Evolutionary conservation across 495 filamentous ascomycete genomes (phyloP).

Genomic region (Penicillium samsonianum): DNA sequence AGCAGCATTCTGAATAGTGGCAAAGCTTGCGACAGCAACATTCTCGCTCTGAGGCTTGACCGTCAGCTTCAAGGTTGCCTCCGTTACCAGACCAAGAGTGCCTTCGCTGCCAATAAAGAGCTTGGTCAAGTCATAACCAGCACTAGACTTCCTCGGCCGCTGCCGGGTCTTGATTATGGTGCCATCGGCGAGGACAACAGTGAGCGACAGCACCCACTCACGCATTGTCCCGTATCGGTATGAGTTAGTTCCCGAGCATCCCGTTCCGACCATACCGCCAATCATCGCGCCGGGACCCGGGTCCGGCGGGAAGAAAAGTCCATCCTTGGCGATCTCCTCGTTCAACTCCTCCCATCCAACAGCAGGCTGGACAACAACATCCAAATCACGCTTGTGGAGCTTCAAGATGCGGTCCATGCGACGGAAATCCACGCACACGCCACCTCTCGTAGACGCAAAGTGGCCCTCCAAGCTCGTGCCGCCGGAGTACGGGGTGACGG

Average conservation of each 20-base stretch:
- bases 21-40: slow-evolving; percentile 64
- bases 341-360: slow-evolving; percentile 66
- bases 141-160: slow-evolving; percentile 64
- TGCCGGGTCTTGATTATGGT: slow-evolving; percentile 66
- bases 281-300: slow-evolving; percentile 69
- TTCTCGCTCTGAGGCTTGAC: slow-evolving; percentile 61
- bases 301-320: slow-evolving; percentile 67
- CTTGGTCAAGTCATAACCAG: slow-evolving; percentile 65
- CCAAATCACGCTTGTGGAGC: slow-evolving; percentile 59
- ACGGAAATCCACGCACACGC: slow-evolving; percentile 64
- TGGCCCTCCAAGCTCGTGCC: slow-evolving; percentile 67
- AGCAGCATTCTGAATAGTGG: slow-evolving; percentile 56
- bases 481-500: slow-evolving; percentile 63
- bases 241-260: slow-evolving; percentile 67
- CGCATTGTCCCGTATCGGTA: slow-evolving; percentile 71
- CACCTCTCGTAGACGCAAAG: slow-evolving; percentile 60
- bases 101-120: slow-evolving; percentile 67
- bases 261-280: slow-evolving; percentile 68
- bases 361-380: slow-evolving; percentile 67
- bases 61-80: slow-evolving; percentile 64
- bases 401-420: slow-evolving; percentile 62
- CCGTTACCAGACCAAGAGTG: slow-evolving; percentile 65
- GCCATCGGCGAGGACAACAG: slow-evolving; percentile 65
- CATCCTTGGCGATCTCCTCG: slow-evolving; percentile 54
- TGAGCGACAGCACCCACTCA: slow-evolving; percentile 66